Evolutionary conservation across 1,284 basidiomycete species (phyloP).

Genomic region (Cutaneotrichosporon daszewskae): DNA sequence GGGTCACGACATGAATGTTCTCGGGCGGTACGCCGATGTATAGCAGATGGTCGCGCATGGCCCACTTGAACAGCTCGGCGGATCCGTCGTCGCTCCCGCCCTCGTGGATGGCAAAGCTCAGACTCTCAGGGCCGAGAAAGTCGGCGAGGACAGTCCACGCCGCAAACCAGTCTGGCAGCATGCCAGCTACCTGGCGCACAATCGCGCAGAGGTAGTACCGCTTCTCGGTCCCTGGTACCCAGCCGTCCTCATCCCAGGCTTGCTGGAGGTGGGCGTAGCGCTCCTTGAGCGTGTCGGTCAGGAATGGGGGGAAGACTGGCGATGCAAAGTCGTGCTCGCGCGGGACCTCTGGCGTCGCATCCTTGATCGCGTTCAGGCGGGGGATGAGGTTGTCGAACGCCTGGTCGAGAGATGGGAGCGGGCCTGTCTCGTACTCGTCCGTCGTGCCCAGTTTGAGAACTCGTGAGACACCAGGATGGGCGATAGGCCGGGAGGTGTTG

Average conservation of each 20-base stretch:
- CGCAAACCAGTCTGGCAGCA: constrained; percentile 44
- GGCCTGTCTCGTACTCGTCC: constrained; percentile 23
- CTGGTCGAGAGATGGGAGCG: constrained; percentile 33
- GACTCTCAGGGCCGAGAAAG: constrained; percentile 39
- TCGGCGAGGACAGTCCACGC: constrained; percentile 43
- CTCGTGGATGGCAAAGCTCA: constrained; percentile 38
- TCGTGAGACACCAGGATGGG: constrained; percentile 22
- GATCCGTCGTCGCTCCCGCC: constrained; percentile 37
- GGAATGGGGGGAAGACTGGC: constrained; percentile 36
- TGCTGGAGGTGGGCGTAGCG: constrained; percentile 35
- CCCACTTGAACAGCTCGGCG: constrained; percentile 26
- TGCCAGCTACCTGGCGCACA: constrained; percentile 42
- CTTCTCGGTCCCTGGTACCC: constrained; percentile 25
- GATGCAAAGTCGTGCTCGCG: constrained; percentile 34
- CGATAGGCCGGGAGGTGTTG: constrained; percentile 9
- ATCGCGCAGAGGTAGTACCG: constrained; percentile 36
- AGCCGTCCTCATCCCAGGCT: constrained; percentile 26
- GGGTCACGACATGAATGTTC: constrained; percentile 37
- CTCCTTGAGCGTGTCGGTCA: constrained; percentile 29
- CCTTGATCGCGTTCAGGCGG: constrained; percentile 28
- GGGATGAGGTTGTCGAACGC: constrained; percentile 34
- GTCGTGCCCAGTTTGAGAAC: constrained; percentile 15
- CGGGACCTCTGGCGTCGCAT: constrained; percentile 23
- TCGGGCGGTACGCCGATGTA: constrained; percentile 41
- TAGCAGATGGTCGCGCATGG: constrained; percentile 37